Percentiles rank a stretch among this genome's conserved stretches.
Conservation (phyloP, 257 asterid species). For the Misopates orontium region DNA sequence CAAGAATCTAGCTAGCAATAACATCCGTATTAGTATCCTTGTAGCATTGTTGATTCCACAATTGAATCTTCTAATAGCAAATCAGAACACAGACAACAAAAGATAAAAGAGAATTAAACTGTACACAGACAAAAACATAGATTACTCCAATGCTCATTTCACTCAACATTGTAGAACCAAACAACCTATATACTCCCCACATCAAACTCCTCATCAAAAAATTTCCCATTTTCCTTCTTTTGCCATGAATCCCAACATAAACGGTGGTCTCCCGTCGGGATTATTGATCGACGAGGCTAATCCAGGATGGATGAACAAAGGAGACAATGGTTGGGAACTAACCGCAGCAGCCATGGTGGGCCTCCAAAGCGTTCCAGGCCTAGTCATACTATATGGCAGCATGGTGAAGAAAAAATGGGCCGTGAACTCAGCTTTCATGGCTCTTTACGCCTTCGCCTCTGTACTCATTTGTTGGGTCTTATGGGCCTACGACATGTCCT, state of each 20-base stretch:
- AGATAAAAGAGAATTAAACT: conserved; percentile 8
- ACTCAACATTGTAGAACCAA: conserved; percentile 13
- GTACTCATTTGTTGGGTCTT: conserved; percentile 68
- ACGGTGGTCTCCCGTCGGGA: conserved; percentile 34
- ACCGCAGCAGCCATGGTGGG: conserved; percentile 77
- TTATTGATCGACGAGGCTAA: conserved; percentile 24
- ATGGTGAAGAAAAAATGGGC: conserved; percentile 82
- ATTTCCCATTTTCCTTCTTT: conserved; percentile 2
- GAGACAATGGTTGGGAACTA: conserved; percentile 61
- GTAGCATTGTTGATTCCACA: conserved; percentile 17
- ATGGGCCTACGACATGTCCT: conserved; percentile 63
- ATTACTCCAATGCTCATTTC: conserved; percentile 29
- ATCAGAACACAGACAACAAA: conserved; percentile 10
- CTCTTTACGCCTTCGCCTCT: conserved; percentile 68
- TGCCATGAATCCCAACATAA: conserved; percentile 14
- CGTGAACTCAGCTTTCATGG: conserved; percentile 77
- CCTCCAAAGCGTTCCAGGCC: conserved; percentile 73
- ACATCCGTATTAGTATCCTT: not conserved
- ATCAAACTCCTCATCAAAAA: conserved; percentile 21
- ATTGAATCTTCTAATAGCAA: conserved; percentile 20
- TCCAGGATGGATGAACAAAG: conserved; percentile 60
- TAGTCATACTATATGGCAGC: conserved; percentile 67
- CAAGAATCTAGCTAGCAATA: conserved; percentile 31
- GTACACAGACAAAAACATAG: conserved; percentile 33
- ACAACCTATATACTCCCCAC: not conserved